Evolutionary conservation across 306 rosid species (phyloP).

Genomic region (Luffa acutangula): DNA sequence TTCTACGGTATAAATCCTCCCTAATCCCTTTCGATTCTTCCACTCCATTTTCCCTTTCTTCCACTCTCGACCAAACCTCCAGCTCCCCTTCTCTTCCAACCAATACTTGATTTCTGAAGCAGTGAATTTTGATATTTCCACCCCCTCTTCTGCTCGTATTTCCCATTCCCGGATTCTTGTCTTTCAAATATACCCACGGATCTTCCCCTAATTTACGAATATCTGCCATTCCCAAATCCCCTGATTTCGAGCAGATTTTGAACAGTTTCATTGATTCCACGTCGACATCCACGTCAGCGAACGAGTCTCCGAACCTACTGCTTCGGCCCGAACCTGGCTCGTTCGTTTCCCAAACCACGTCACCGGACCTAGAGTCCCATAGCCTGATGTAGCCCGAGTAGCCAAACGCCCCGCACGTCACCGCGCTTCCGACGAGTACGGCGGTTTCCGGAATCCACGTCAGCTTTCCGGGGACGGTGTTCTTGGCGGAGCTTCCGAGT

Average conservation of each 20-base stretch:
- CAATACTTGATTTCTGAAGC: constrained; percentile 60
- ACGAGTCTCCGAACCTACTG: constrained; percentile 71
- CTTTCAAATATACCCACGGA: constrained; percentile 82
- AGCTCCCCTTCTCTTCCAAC: constrained; percentile 63
- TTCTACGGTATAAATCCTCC: constrained; percentile 18
- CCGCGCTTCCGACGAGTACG: constrained; percentile 45
- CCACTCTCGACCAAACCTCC: constrained; percentile 74
- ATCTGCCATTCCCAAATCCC: constrained; percentile 86
- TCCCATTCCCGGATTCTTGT: constrained; percentile 59
- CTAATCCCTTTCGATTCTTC: constrained; percentile 32
- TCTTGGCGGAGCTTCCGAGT: constrained; percentile 58
- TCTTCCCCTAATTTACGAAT: constrained; percentile 58
- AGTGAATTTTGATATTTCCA: constrained; percentile 26
- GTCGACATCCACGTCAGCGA: constrained; percentile 56
- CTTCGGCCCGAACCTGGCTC: constrained; percentile 87
- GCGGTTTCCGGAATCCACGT: constrained; percentile 50
- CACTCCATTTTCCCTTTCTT: constrained; percentile 9
- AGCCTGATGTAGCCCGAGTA: constrained; percentile 62
- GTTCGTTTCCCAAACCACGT: constrained; percentile 69
- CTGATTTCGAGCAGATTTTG: constrained; percentile 72
- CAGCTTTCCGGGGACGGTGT: constrained; percentile 47
- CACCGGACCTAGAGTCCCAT: constrained; percentile 65
- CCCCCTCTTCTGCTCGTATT: constrained; percentile 14
- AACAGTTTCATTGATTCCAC: constrained; percentile 42
- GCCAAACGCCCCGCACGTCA: constrained; percentile 60